phyloP scores from a whole-genome alignment of 2,329 filamentous ascomycete genomes.

The Fusarium pilosicola region DNA sequence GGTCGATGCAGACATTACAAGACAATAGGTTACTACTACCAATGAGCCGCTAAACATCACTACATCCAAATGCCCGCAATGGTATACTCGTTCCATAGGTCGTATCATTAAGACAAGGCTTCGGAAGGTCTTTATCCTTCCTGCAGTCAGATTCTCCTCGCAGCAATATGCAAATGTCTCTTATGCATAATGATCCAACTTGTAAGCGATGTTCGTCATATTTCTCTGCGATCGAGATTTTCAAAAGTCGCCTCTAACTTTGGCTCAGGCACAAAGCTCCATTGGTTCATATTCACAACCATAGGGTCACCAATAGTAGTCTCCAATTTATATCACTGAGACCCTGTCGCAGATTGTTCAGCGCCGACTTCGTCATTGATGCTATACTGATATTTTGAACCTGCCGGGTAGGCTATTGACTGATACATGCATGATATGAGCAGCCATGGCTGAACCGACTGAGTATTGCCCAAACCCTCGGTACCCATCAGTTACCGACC shows the following conservation, averaged over 20 bases:
- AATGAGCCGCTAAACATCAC: background rate
- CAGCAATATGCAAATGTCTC: background rate
- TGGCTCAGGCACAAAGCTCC: background rate
- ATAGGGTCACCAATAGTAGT: background rate
- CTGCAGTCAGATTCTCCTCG: background rate
- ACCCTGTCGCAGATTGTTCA: background rate
- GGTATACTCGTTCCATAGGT: background rate
- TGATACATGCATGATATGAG: background rate
- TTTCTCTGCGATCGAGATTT: conserved; percentile 13
- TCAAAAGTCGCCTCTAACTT: background rate
- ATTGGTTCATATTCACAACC: background rate
- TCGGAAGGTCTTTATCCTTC: background rate
- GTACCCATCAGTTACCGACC: conserved; percentile 18
- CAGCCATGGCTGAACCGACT: background rate
- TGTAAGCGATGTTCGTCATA: conserved; percentile 10
- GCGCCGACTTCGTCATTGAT: conserved; percentile 19
- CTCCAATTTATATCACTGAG: background rate
- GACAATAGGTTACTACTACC: background rate
- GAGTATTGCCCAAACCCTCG: background rate
- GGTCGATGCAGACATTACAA: background rate
- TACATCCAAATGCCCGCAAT: background rate
- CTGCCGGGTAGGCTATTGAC: background rate
- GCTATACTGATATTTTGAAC: background rate
- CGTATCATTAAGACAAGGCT: background rate
- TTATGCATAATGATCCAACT: background rate